Base-by-base conservation (phyloP, 768 basidiomycete genomes). In the Hysterangium stoloniferum region DNA sequence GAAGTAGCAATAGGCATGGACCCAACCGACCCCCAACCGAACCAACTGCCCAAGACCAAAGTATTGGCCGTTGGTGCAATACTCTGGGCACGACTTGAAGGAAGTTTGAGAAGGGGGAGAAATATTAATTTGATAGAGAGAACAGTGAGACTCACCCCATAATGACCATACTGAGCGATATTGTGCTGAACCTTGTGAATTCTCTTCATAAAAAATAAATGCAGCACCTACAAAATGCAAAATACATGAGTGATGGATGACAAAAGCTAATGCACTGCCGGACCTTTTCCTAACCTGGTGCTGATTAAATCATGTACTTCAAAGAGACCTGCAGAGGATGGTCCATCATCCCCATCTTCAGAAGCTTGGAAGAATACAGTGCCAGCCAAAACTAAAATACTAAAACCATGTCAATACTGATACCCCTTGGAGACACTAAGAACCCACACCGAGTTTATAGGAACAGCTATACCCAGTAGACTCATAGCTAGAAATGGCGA, bases 401-500 rank as follows among this genome's bases (percentile, higher is more conserved):
- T 64, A 45, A 45, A 31, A n/a, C 3, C 13, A 45, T 9, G 9
- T 25, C 13, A 29, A 29, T 7, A 45, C 9, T 15, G 15, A 40
- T 37, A n/a, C 32, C 9, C 13, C 13, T 25, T 37, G 22, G 25
- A n/a, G n/a, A n/a, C n/a, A n/a, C n/a, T 57, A 43, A 40, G 52
- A 56, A 61, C 55, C 27, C 48, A 64, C 63, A 58, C 64, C 12
- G 70, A 68, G 56, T 76, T 76, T 63, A 76, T 74, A 9, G 72
- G 68, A 31, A 76, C 56, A 0, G 74, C 75, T 54, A 76, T 70
- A 1, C 68, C 69, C 17, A 75, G 54, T 28, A 77, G 57, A 11
- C 70, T 70, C 4, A 66, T 49, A 17, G 64, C 55, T 55, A 11
- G 40, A 42, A 38, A 43, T 28, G 35, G n/a, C 4, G 40, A 32